Conservation (phyloP, 495 filamentous ascomycete genomes). For the Podospora pseudocomata region DNA sequence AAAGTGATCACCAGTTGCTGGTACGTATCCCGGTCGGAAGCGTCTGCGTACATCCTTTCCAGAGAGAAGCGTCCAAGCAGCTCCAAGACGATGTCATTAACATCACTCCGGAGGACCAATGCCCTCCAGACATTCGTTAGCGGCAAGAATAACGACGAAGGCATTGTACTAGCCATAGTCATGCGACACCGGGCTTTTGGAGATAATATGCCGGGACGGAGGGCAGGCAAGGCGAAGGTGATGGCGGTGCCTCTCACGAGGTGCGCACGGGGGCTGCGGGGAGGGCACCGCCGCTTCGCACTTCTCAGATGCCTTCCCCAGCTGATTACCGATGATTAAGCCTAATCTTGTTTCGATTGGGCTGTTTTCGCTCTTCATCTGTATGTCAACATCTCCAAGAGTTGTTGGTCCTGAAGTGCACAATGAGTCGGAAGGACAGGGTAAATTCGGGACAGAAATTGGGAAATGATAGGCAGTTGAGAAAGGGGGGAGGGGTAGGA, state of each 20-base stretch:
- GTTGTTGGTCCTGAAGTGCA: not conserved
- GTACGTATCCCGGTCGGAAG: slow-evolving; percentile 20
- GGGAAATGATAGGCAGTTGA: slow-evolving; percentile 1
- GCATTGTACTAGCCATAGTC: slow-evolving; percentile 30
- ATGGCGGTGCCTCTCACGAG: not conserved
- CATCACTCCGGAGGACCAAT: slow-evolving; percentile 35
- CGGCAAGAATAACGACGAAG: slow-evolving; percentile 36
- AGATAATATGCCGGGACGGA: not conserved
- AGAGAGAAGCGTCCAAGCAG: slow-evolving; percentile 38
- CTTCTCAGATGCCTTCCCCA: not conserved
- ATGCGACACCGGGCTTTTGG: slow-evolving; percentile 2
- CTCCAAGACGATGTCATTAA: slow-evolving; percentile 38
- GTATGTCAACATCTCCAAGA: not conserved
- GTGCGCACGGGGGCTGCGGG: not conserved
- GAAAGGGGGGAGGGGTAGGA: not conserved
- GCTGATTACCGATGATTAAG: not conserved
- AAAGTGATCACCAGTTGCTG: slow-evolving; percentile 31
- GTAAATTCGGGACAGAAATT: not conserved
- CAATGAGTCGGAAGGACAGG: not conserved
- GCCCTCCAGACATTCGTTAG: slow-evolving; percentile 31
- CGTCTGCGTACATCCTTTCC: slow-evolving; percentile 35
- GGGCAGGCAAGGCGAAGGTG: not conserved
- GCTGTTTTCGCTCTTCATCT: not conserved
- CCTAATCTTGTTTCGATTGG: not conserved
- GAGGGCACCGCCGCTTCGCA: not conserved